Evolutionary conservation across 257 asterid genomes (phyloP), one percentile per base, ranked within the genome.

Genomic region (Solanum pinnatisectum): DNA sequence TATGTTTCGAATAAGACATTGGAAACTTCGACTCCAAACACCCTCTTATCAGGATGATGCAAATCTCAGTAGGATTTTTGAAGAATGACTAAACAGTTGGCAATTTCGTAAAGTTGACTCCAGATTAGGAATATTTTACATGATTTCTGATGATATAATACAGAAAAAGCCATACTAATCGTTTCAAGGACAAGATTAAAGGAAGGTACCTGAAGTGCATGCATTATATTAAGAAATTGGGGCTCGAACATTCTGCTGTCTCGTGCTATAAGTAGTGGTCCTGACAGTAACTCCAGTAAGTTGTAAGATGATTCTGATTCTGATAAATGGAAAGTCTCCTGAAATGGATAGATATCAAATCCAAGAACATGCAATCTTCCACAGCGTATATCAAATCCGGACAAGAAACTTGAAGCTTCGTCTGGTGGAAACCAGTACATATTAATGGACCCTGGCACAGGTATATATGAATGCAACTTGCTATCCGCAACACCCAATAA

Each of bases 351-450:
- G 85, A 96, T 86, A 89, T 92, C 91, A 25, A 95, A 91, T 78
- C 98, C 98, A 74, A 95, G 93, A 84, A 91, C 77, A 87, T 89
- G 92, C 88, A 96, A 91, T 91, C 98, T 94, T 89, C 96, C 98
- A 86, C 81, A 90, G 71, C 99, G 94, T 84, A 95, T 92, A 86
- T 96, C 95, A 88, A 95, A 96, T 86, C 98, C 98, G n/a, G 93
- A 92, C 87, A 44, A 90, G 90, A 93, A 93, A 65, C 84, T 91
- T 10, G 93, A 94, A 82, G 96, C 95, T 93, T 94, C 93, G 83
- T 94, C 94, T 1, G 98, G 98, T 82, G 98, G 99, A 91, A 94
- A 95, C 99, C 98, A 95, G 90, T 95, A 95, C 99, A 96, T 96
- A 85, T 92, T 92, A 49, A 85, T 91, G 81, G 98, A 91, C 81